Percentiles rank a stretch among this genome's conserved stretches.
phyloP scores from a whole-genome alignment of 1,284 basidiomycete genomes.

The Boletus sp. region DNA sequence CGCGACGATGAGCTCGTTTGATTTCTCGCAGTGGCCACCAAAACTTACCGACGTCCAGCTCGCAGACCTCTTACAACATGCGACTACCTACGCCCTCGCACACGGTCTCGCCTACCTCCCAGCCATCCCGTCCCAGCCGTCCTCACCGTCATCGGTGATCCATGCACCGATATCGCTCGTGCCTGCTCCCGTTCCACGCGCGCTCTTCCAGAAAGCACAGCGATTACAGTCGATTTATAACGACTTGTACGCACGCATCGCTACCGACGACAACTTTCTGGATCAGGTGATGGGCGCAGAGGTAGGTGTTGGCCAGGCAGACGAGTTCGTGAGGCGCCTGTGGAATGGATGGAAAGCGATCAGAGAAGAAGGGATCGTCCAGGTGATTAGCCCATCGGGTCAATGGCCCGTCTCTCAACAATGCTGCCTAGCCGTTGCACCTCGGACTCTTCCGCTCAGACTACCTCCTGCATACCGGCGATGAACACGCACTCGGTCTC shows the following conservation, averaged over 20 bases:
- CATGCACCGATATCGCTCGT: conserved; percentile 90
- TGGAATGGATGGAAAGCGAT: conserved; percentile 87
- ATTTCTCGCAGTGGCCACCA: conserved; percentile 75
- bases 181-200: conserved; percentile 85
- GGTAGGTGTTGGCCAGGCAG: conserved; percentile 77
- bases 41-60: conserved; percentile 60
- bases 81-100: conserved; percentile 85
- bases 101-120: conserved; percentile 87
- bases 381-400: conserved; percentile 36
- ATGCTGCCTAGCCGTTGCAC: conserved; percentile 64
- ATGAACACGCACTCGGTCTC: conserved; percentile 50
- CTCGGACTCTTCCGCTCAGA: conserved; percentile 96
- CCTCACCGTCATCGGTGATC: conserved; percentile 70
- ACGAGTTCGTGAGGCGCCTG: conserved; percentile 84
- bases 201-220: conserved; percentile 70
- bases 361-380: conserved; percentile 60
- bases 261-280: conserved; percentile 81
- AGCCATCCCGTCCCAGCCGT: conserved; percentile 48
- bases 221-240: conserved; percentile 83
- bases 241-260: conserved; percentile 82
- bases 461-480: conserved; percentile 80
- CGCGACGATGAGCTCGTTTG: conserved; percentile 40
- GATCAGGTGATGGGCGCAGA: conserved; percentile 82
- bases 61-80: conserved; percentile 61
- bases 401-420: conserved; percentile 6